A percentile compares a stretch with the other conserved stretches of the same genome.
phyloP scores from a whole-genome alignment of 78 protist species.

The Salpingoeca rosetta region DNA sequence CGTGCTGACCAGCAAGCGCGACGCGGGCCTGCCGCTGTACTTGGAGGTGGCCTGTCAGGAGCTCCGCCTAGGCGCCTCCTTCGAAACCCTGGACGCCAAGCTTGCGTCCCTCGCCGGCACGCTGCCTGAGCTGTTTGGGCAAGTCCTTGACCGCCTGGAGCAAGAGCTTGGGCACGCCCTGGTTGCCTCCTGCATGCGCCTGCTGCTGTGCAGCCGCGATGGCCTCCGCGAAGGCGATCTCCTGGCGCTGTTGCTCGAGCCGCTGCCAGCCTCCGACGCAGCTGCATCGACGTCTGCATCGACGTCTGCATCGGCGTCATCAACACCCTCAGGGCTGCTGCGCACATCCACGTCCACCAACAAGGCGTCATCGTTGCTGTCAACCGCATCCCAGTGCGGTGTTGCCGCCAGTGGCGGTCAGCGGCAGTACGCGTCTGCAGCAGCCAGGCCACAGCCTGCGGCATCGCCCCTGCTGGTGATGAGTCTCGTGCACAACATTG shows the following conservation, averaged over 20 bases:
- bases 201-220: no score
- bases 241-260: neutral
- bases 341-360: neutral
- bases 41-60: neutral
- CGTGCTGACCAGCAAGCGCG: slow-evolving; percentile 6
- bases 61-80: neutral
- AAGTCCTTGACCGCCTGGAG: neutral
- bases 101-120: no score
- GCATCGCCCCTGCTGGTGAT: no score
- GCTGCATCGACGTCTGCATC: neutral
- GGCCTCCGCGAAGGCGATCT: no score
- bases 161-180: neutral
- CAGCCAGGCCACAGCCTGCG: neutral
- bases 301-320: neutral
- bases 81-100: no score
- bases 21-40: slow-evolving; percentile 10
- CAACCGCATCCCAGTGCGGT: neutral
- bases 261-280: neutral
- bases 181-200: neutral
- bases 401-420: no score
- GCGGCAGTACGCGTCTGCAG: neutral
- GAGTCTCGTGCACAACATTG: no score
- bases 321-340: neutral
- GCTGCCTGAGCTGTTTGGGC: no score
- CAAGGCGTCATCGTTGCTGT: neutral